Percentiles rank a stretch among this genome's conserved stretches.
Conservation (phyloP, 306 rosid genomes). For the Cucurbita argyrosperma region DNA sequence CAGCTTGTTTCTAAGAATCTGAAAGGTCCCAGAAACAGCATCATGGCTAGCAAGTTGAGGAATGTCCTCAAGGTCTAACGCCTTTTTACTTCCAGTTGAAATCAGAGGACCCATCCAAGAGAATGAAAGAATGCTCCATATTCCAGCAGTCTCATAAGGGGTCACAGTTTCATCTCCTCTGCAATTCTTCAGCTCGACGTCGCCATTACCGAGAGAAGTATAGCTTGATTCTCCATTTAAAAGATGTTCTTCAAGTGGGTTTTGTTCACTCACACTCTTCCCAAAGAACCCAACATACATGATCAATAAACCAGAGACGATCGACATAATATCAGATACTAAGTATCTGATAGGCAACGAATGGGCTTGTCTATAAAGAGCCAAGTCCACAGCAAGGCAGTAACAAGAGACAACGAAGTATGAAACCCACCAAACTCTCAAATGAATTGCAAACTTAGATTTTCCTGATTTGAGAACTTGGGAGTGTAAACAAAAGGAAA, state of each 20-base stretch:
- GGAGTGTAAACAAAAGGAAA: slow-evolving; percentile 25
- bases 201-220: neutral
- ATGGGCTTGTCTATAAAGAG: slow-evolving; percentile 14
- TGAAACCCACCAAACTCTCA: slow-evolving; percentile 48
- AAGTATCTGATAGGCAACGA: slow-evolving; percentile 21
- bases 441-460: slow-evolving; percentile 11
- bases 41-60: slow-evolving; percentile 45
- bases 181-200: slow-evolving; percentile 15
- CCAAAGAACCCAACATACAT: slow-evolving; percentile 22
- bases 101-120: slow-evolving; percentile 66
- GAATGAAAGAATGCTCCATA: slow-evolving; percentile 53
- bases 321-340: slow-evolving; percentile 29
- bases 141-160: slow-evolving; percentile 47
- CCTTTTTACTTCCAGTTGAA: slow-evolving; percentile 41
- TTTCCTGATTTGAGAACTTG: slow-evolving; percentile 7
- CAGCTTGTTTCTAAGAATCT: slow-evolving; percentile 29
- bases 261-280: slow-evolving; percentile 17
- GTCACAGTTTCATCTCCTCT: slow-evolving; percentile 24
- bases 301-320: slow-evolving; percentile 30
- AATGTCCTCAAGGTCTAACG: slow-evolving; percentile 61
- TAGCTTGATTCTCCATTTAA: slow-evolving; percentile 28
- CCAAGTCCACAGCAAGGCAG: slow-evolving; percentile 28
- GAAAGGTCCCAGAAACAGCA: slow-evolving; percentile 34
- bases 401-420: slow-evolving; percentile 30
- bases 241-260: slow-evolving; percentile 49